Base-by-base conservation (phyloP, 495 filamentous ascomycete species). In the Penicillium crystallinum region DNA sequence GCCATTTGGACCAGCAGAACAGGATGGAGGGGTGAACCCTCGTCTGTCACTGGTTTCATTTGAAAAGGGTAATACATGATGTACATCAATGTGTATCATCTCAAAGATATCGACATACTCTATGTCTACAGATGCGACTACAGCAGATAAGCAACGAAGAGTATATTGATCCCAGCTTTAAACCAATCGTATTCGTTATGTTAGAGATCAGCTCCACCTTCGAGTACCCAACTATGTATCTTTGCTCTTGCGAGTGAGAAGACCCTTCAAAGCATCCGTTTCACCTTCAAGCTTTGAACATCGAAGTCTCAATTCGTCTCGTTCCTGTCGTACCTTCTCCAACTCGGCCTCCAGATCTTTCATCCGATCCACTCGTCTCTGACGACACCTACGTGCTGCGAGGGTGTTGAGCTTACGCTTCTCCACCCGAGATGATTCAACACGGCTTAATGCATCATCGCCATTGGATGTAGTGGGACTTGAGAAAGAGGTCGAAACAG, bases 401-500 rank as follows among this genome's bases (percentile, higher is more conserved):
- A 88, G 68, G 44, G 86, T 86, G 64, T 90, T 88, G 33, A 82
- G 77, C 42, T 78, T 76, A 17, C 85, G 83, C 62, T 85, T 87
- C 46, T 68, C 59, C 17, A 73, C 62, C 19, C 66, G 63, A 33
- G 64, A 67, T 2, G 65, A 53, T 23, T 61, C 57, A 17, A 64
- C 57, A 27, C 55, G 57, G n/a, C 39, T 23, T 21, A 61, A 22
- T 30, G 30, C 31, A 17, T 57, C 55, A 14, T 66, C 62, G 29
- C 56, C 45, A 29, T 61, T 60, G 10, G 60, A 66, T 6, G 49
- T 59, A 19, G 58, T 21, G 55, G 63, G 60, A 29, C 60, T 65
- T 3, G 62, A 47, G 9, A 50, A 46, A 52, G 59, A 57, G 31
- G 54, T 53, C 11, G 56, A 47, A 34, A 45, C 57, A 3, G 59